Conservation (phyloP, 768 basidiomycete genomes). For the Chalciporus piperatus region DNA sequence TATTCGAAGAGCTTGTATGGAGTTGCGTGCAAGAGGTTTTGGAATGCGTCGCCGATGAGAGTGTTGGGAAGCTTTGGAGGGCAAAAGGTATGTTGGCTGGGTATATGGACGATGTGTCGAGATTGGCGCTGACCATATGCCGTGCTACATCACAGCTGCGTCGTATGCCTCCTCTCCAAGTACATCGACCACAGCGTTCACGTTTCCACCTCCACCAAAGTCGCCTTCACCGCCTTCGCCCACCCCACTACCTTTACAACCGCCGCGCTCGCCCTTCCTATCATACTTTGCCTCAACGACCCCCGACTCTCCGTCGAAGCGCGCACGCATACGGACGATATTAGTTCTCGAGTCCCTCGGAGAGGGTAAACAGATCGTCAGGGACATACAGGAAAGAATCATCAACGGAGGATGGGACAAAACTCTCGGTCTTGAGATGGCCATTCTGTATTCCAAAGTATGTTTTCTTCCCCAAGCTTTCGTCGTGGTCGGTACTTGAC, state of each 20-base stretch:
- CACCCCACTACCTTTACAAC: slow-evolving; percentile 1
- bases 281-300: slow-evolving; percentile 82
- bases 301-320: slow-evolving; percentile 74
- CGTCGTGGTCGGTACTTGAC: not conserved
- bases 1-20: slow-evolving; percentile 67
- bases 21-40: slow-evolving; percentile 54
- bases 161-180: slow-evolving; percentile 47
- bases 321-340: slow-evolving; percentile 67
- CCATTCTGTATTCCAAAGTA: slow-evolving; percentile 80
- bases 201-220: slow-evolving; percentile 9
- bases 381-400: slow-evolving; percentile 22
- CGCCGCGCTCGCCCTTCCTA: slow-evolving; percentile 33
- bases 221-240: slow-evolving; percentile 4
- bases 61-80: slow-evolving; percentile 60
- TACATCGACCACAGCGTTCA: not conserved
- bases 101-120: not conserved
- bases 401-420: slow-evolving; percentile 36
- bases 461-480: not conserved
- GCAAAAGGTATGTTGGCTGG: slow-evolving; percentile 53
- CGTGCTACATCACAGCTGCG: slow-evolving; percentile 36
- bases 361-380: slow-evolving; percentile 15
- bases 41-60: slow-evolving; percentile 46
- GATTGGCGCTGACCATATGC: not conserved
- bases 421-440: slow-evolving; percentile 66
- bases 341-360: slow-evolving; percentile 62